These are phyloP conservation scores for Candida ulmi DNA, from an alignment of 805 yeast genomes.

Conservation along the genomic window DNA sequence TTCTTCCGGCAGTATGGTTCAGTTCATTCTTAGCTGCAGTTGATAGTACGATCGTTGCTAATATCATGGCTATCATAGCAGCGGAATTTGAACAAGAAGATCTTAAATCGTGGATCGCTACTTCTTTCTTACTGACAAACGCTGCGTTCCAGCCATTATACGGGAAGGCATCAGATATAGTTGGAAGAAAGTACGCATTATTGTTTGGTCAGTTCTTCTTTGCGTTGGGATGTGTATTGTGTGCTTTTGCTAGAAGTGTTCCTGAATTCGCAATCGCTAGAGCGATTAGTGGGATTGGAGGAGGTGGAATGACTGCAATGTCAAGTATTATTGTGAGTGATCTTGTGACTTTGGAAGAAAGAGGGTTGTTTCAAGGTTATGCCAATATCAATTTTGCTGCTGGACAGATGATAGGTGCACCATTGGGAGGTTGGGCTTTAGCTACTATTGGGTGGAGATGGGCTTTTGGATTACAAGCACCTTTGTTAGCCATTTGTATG, in stretches of 20 bases:
- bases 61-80: constrained; percentile 49
- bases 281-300: constrained; percentile 51
- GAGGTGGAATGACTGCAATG: constrained; percentile 48
- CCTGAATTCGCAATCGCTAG: constrained; percentile 40
- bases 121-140: constrained; percentile 59
- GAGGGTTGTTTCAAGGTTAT: constrained; percentile 49
- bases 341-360: constrained; percentile 41
- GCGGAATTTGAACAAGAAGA: constrained; percentile 46
- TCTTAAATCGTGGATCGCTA: constrained; percentile 59
- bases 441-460: constrained; percentile 34
- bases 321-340: constrained; percentile 49
- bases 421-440: constrained; percentile 32
- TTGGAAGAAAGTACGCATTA: constrained; percentile 43
- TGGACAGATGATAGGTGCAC: constrained; percentile 36
- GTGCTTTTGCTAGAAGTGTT: constrained; percentile 34
- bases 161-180: constrained; percentile 62
- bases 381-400: constrained; percentile 32
- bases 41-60: constrained; percentile 55
- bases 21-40: constrained; percentile 46
- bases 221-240: constrained; percentile 36
- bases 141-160: constrained; percentile 68
- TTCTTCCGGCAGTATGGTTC: constrained; percentile 25
- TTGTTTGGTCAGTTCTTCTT: constrained; percentile 38
- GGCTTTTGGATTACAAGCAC: constrained; percentile 34
- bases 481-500: constrained; percentile 23